Percentiles rank a stretch among this genome's conserved stretches.
Conservation (phyloP, 805 yeast genomes). For the Yamadazyma insecticola region DNA sequence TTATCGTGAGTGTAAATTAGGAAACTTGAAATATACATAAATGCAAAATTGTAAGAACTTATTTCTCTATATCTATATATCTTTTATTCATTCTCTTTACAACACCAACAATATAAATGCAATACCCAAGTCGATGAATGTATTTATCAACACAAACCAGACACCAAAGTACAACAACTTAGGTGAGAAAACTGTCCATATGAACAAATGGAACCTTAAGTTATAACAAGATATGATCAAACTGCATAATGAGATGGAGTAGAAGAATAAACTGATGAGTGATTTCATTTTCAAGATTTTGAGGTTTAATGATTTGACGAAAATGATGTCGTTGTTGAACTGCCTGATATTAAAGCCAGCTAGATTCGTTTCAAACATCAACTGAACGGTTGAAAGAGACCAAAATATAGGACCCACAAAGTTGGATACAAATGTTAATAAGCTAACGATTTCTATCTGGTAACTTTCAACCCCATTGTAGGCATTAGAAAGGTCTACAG, state of each 20-base stretch:
- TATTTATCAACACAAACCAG: conserved; percentile 58
- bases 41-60: too few relatives aligned
- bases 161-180: conserved; percentile 74
- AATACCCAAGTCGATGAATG: conserved; percentile 42
- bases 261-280: conserved; percentile 46
- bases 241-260: conserved; percentile 53
- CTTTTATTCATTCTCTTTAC: neutral
- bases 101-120: conserved; percentile 13
- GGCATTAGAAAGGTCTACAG: conserved; percentile 86
- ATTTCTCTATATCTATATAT: conserved; percentile 1
- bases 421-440: conserved; percentile 76
- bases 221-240: conserved; percentile 66
- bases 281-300: conserved; percentile 29
- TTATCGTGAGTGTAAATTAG: too few relatives aligned
- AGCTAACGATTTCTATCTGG: conserved; percentile 65
- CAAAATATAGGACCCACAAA: conserved; percentile 85
- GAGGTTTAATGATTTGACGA: conserved; percentile 6
- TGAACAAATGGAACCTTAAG: conserved; percentile 80
- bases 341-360: conserved; percentile 10
- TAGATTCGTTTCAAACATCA: conserved; percentile 30
- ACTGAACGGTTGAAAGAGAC: conserved; percentile 48
- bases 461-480: conserved; percentile 82
- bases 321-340: conserved; percentile 10
- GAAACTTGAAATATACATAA: too few relatives aligned
- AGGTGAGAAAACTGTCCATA: conserved; percentile 98